Evolutionary conservation across 2,329 filamentous ascomycete species (phyloP), one percentile per base, ranked within the genome.

Genomic region (Alternaria sp.): DNA sequence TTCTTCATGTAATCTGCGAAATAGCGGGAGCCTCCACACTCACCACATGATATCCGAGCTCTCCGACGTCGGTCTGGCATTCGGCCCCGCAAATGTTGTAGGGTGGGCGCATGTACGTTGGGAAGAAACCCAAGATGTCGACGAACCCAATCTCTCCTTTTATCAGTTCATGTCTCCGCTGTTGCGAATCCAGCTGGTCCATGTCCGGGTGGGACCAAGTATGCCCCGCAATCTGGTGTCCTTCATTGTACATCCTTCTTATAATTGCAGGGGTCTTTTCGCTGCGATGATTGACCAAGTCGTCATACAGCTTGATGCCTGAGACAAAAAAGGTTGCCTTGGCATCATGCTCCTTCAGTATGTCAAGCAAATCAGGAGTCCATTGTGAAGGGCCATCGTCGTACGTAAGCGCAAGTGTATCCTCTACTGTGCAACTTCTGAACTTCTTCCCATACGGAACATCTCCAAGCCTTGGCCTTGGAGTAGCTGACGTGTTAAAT

Each of bases 161-260:
- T 52, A 80, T 79, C 81, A 86, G 85, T 73, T 87, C 83, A 32
- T 76, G 66, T 22, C 41, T 58, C n/a, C 41, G 56, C 16, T 54
- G 18, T 4, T 58, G 18, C 16, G 25, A 46, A 20, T 27, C 18
- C 6, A 40, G 27, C 18, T 45, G 22, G 5, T 54, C 41, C 49
- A 54, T 14, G 14, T 58, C 8, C 20, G 7, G 12, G 65, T 87
- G 85, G 25, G 32, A 40, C 48, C 40, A 64, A 6, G 84, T 85
- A 69, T 87, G 85, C 3, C 83, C 84, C 11, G 83, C 82, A 40
- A 87, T 76, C 67, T 87, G 85, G 66, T 87, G 85, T 4, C 85
- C 85, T 2, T 80, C 79, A 5, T 78, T 78, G 62, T 78, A 84
- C 9, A 85, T 83, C 63, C 84, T 83, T 72, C 68, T 68, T 27